A percentile compares a stretch with the other conserved stretches of the same genome.
Evolutionary conservation across 306 rosid species (phyloP).

Genomic region (Fragaria ananassa): DNA sequence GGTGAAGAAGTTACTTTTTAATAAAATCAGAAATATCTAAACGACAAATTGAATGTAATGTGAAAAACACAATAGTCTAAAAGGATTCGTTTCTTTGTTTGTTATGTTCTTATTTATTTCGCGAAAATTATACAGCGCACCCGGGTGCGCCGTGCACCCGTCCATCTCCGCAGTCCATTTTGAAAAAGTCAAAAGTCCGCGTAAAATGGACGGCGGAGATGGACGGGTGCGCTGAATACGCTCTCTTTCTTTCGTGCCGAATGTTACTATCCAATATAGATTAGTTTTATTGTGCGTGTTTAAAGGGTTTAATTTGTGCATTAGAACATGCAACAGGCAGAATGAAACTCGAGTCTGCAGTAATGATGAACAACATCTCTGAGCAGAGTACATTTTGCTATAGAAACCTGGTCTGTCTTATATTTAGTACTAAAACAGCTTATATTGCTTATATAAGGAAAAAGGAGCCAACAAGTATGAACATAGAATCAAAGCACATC

Average conservation of each 20-base stretch:
- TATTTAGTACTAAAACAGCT: conserved; percentile 13
- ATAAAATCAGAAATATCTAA: background rate
- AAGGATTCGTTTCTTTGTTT: background rate
- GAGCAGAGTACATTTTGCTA: conserved; percentile 15
- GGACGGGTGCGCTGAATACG: too few species aligned
- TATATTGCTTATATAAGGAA: background rate
- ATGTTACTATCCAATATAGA: background rate
- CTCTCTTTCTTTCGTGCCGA: too few species aligned
- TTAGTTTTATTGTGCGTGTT: background rate
- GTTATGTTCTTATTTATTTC: background rate
- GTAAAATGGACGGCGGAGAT: too few species aligned
- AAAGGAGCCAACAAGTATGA: background rate
- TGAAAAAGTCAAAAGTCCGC: too few species aligned
- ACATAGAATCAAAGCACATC: conserved; percentile 14
- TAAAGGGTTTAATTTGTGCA: background rate
- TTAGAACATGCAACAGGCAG: conserved; percentile 17
- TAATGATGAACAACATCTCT: conserved; percentile 7
- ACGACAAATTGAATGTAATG: background rate
- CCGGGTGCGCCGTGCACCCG: too few species aligned
- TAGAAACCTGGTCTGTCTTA: conserved; percentile 19
- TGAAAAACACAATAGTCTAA: background rate
- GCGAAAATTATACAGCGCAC: too few species aligned
- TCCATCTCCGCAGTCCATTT: too few species aligned
- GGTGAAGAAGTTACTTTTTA: too few species aligned
- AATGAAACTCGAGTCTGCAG: conserved; percentile 16